phyloP scores from a whole-genome alignment of 1,284 basidiomycete species.

The Xerocomus minutiporus region DNA sequence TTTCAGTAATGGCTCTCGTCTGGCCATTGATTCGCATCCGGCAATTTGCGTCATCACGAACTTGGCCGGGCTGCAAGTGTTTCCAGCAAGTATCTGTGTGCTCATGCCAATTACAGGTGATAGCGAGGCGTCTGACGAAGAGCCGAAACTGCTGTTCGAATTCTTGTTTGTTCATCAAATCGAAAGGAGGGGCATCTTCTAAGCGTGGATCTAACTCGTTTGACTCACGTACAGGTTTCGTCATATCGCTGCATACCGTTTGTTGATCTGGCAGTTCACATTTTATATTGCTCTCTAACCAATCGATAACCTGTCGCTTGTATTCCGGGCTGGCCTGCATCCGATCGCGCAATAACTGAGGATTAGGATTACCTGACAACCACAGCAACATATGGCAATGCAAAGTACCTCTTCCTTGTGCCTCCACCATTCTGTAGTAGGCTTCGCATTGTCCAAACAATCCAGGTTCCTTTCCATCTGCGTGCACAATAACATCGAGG shows the following conservation, averaged over 20 bases:
- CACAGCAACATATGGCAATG: not conserved
- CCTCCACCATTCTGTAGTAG: not conserved
- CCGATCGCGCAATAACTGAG: not conserved
- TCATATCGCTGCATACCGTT: accelerated
- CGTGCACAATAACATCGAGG: not conserved
- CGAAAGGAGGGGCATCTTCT: not conserved
- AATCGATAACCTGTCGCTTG: not conserved
- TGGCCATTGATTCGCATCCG: not conserved
- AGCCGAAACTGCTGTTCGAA: not conserved
- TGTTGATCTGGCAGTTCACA: not conserved
- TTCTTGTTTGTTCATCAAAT: not conserved
- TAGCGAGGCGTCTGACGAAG: not conserved
- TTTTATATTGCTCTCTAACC: not conserved
- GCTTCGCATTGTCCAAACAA: not conserved
- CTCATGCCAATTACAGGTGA: not conserved
- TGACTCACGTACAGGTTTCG: not conserved
- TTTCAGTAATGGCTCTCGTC: not conserved
- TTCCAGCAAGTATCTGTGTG: not conserved
- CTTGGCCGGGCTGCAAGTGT: not conserved
- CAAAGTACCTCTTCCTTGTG: not conserved
- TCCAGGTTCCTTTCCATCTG: not conserved
- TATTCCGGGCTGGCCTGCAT: not conserved
- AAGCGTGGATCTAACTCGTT: not conserved
- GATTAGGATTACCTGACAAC: not conserved
- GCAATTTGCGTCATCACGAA: not conserved